Evolutionary conservation across 2,329 filamentous ascomycete species (phyloP), one percentile per base, ranked within the genome.

Genomic region (Magnaporthales sp.): DNA sequence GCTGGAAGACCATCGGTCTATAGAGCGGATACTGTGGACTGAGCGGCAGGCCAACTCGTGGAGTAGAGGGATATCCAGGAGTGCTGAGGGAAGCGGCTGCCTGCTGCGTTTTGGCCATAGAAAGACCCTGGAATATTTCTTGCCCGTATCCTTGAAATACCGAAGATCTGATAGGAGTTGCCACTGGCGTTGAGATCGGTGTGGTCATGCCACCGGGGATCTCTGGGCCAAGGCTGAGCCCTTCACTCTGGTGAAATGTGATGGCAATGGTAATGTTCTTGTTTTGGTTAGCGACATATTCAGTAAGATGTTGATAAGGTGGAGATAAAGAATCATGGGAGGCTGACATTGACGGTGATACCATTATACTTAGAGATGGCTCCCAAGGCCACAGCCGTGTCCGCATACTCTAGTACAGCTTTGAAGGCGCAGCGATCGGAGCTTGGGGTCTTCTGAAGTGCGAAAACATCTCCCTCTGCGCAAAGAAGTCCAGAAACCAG

Each of bases 361-460:
- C 78, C 77, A 62, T 80, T 79, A 61, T 80, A 78, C 67, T 75
- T 76, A 8, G 76, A 72, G 3, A 80, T 75, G 5, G 81, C 80
- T 4, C 71, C 71, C 19, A 78, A 62, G 10, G 82, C 81, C 65
- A 79, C 73, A 2, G 79, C 77, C 26, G 79, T 75, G 68, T 87
- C 83, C 65, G 80, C 81, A 67, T 82, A 88, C 70, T 88, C 85
- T 1, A 81, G 80, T 62, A 85, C 74, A 8, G 82, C 81, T 66
- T 77, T 79, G 69, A 84, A 78, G 6, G 80, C 71, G 8, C 78
- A 80, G 32, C 80, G 77, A 10, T 78, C 76, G 7, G 78, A 77
- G 13, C 75, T 77, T 15, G 75, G 71, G 13, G 78, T 74, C 32
- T 77, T 77, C 63, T 83, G 77, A 70, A 86, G 81, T 0, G 84